These are phyloP conservation scores for Cryptococcus neoformans DNA, from an alignment of 1,284 basidiomycete genomes.

Conservation along the genomic window DNA sequence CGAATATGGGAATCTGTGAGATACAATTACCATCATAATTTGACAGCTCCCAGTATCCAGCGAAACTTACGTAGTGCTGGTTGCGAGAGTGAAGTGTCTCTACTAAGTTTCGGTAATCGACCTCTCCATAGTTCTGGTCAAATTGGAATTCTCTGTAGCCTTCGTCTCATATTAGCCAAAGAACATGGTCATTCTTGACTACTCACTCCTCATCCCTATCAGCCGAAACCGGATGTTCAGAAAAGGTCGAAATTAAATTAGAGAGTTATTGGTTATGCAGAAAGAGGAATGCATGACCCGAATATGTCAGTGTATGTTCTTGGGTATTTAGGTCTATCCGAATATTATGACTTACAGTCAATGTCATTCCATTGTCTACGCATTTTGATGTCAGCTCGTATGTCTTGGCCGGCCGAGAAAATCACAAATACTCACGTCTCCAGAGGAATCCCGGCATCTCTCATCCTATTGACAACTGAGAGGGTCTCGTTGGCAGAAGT, in stretches of 20 bases:
- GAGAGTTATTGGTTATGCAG: background rate
- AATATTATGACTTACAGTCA: slow-evolving; percentile 53
- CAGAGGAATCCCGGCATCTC: slow-evolving; percentile 29
- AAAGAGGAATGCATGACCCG: too few species aligned
- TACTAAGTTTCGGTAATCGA: slow-evolving; percentile 60
- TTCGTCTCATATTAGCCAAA: background rate
- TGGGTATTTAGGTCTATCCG: background rate
- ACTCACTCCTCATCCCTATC: slow-evolving; percentile 54
- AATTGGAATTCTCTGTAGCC: slow-evolving; percentile 30
- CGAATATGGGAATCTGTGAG: slow-evolving; percentile 29
- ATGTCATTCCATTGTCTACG: slow-evolving; percentile 30
- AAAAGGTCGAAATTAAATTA: background rate
- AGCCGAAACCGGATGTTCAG: background rate
- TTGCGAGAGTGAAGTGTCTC: slow-evolving; percentile 56
- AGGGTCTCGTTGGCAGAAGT: slow-evolving; percentile 30
- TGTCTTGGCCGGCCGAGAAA: background rate
- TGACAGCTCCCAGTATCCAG: slow-evolving; percentile 39
- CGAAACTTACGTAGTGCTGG: slow-evolving; percentile 52
- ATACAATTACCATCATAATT: slow-evolving; percentile 15
- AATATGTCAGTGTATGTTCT: too few species aligned
- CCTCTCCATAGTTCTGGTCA: slow-evolving; percentile 22
- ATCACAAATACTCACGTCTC: slow-evolving; percentile 16
- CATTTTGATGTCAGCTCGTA: background rate
- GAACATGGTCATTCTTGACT: background rate
- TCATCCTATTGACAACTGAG: slow-evolving; percentile 26